phyloP scores from a whole-genome alignment of 106 monocot species.

The Narthecium ossifragum region DNA sequence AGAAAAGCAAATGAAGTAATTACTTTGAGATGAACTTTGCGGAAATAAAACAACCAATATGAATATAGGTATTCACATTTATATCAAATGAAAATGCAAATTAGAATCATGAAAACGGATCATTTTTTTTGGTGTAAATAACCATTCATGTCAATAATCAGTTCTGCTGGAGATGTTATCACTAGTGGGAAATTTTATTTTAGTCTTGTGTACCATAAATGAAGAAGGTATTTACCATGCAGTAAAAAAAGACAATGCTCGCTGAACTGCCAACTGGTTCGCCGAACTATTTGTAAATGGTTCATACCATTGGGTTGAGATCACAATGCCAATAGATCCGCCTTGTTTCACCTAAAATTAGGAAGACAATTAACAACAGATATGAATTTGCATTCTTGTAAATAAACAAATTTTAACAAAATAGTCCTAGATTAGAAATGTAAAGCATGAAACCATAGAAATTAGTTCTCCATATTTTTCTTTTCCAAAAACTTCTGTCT shows the following conservation, averaged over 20 bases:
- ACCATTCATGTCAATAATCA: too few relatives aligned
- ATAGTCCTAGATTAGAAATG: too few relatives aligned
- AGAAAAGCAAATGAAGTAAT: neutral
- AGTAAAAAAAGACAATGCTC: conserved; percentile 24
- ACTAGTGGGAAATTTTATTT: too few relatives aligned
- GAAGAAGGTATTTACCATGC: conserved; percentile 22
- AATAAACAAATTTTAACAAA: neutral
- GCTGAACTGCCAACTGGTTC: conserved; percentile 24
- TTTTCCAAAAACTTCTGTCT: neutral
- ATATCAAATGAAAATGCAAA: neutral
- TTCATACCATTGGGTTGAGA: conserved; percentile 24
- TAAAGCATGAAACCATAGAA: neutral
- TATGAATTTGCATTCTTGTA: neutral
- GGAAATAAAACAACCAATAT: neutral
- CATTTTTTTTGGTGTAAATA: neutral
- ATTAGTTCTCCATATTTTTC: neutral
- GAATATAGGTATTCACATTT: neutral
- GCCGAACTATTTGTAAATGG: conserved; percentile 15
- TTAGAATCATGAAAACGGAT: neutral
- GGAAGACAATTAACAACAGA: neutral
- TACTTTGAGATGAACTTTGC: neutral
- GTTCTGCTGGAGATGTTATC: too few relatives aligned
- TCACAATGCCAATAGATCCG: conserved; percentile 33
- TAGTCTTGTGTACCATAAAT: neutral
- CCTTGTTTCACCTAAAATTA: conserved; percentile 24